phyloP scores from a whole-genome alignment of 768 basidiomycete species.

The Hysterangium stoloniferum region DNA sequence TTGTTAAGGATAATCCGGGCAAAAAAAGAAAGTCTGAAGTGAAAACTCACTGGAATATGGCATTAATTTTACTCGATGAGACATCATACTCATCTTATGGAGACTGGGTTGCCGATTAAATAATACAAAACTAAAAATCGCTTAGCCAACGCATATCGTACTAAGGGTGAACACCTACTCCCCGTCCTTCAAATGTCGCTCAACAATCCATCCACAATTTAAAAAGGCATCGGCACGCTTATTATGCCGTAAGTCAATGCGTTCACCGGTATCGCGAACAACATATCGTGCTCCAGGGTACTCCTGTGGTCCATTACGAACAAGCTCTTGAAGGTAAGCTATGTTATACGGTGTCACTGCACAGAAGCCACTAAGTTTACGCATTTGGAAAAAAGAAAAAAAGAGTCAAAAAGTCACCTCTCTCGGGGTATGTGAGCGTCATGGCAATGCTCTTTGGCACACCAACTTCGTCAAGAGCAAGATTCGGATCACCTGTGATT shows the following conservation, averaged over 20 bases:
- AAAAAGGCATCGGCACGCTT: conserved; percentile 92
- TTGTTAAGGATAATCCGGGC: conserved; percentile 14
- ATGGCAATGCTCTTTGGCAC: conserved; percentile 94
- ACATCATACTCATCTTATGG: conserved; percentile 99
- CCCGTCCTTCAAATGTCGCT: conserved; percentile 95
- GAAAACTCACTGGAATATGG: conserved; percentile 84
- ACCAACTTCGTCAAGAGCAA: conserved; percentile 94
- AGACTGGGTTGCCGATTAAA: conserved; percentile 98
- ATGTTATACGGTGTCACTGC: conserved; percentile 97
- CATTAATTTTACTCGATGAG: conserved; percentile 94
- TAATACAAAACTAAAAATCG: conserved; percentile 59
- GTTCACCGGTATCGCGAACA: conserved; percentile 93
- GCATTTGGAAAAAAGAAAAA: conserved; percentile 9
- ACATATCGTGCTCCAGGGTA: conserved; percentile 98
- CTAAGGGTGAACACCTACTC: conserved; percentile 58
- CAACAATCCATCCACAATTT: conserved; percentile 98
- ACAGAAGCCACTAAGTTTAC: conserved; percentile 1
- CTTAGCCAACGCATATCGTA: conserved; percentile 9
- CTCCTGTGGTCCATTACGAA: conserved; percentile 86
- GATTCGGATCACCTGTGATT: conserved; percentile 97
- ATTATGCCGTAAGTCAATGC: conserved; percentile 94
- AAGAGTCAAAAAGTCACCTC: conserved; percentile 44
- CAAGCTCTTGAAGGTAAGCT: conserved; percentile 85
- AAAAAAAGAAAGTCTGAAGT: not conserved
- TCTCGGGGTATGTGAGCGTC: conserved; percentile 95